A percentile compares a stretch with the other conserved stretches of the same genome.
Evolutionary conservation across 805 yeast genomes (phyloP).

Genomic region (Starmerella etchellsii): DNA sequence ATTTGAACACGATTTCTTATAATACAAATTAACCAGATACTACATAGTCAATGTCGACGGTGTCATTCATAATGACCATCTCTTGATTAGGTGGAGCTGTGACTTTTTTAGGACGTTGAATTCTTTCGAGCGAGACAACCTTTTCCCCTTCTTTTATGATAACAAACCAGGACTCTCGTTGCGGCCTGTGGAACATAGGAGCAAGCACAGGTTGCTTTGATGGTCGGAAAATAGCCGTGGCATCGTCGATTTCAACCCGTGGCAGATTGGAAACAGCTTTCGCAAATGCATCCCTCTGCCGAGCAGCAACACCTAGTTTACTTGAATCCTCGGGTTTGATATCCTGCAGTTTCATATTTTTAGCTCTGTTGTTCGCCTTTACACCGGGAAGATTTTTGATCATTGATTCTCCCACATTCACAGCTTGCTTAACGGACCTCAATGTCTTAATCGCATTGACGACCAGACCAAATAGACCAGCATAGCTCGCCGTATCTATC

Average conservation of each 20-base stretch:
- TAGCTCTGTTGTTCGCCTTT: slow-evolving; percentile 1
- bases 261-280: slow-evolving; percentile 49
- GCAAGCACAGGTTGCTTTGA: slow-evolving; percentile 42
- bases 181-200: slow-evolving; percentile 78
- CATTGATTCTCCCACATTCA: slow-evolving; percentile 13
- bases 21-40: neutral
- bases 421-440: slow-evolving; percentile 78
- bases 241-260: slow-evolving; percentile 42
- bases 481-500: slow-evolving; percentile 77
- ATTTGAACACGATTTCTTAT: neutral
- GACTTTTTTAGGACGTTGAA: slow-evolving; percentile 40
- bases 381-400: slow-evolving; percentile 18
- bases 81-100: slow-evolving; percentile 6
- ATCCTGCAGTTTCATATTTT: slow-evolving; percentile 14
- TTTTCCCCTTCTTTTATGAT: slow-evolving; percentile 39
- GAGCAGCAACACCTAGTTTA: slow-evolving; percentile 33
- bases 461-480: slow-evolving; percentile 56
- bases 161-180: slow-evolving; percentile 87
- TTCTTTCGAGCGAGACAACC: slow-evolving; percentile 56
- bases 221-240: slow-evolving; percentile 27
- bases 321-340: slow-evolving; percentile 30
- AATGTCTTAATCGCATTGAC: slow-evolving; percentile 51
- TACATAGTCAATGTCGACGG: slow-evolving; percentile 19
- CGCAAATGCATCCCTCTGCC: slow-evolving; percentile 37
- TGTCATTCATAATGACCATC: slow-evolving; percentile 20